Evolutionary conservation across 768 basidiomycete genomes (phyloP).

Genomic region (Sarcomyxa edulis): DNA sequence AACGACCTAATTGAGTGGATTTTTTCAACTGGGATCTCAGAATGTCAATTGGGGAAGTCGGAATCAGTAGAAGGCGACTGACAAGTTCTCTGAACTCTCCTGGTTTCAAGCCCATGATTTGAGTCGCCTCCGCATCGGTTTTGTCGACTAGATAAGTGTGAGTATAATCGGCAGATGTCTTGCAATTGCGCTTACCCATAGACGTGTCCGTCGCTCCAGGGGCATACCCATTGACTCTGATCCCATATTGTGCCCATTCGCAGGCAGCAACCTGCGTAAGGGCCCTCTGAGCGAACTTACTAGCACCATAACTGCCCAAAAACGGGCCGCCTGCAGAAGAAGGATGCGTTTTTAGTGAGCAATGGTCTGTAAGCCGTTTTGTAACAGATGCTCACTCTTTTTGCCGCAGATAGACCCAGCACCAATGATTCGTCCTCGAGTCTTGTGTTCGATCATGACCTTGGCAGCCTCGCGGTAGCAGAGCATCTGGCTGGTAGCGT

Average conservation of each 20-base stretch:
- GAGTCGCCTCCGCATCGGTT: slow-evolving; percentile 1
- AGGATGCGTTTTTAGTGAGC: too few relatives aligned
- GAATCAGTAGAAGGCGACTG: not conserved
- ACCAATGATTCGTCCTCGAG: slow-evolving; percentile 30
- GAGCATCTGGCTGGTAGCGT: slow-evolving; percentile 23
- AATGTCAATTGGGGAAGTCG: not conserved
- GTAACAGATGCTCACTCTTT: slow-evolving; percentile 4
- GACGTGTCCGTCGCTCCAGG: slow-evolving; percentile 20
- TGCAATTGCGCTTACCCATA: slow-evolving; percentile 16
- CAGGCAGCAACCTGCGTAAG: slow-evolving; percentile 14
- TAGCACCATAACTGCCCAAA: slow-evolving; percentile 7
- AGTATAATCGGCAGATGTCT: too few relatives aligned
- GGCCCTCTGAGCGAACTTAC: slow-evolving; percentile 8
- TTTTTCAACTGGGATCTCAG: slow-evolving; percentile 5
- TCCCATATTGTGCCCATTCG: slow-evolving; percentile 19
- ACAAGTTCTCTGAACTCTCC: not conserved
- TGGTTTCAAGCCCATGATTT: slow-evolving; percentile 2
- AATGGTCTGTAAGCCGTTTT: not conserved
- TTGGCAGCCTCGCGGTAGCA: slow-evolving; percentile 27
- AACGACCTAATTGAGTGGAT: slow-evolving; percentile 6
- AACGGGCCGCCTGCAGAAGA: not conserved
- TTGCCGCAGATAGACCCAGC: slow-evolving; percentile 3
- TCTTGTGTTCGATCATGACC: slow-evolving; percentile 31
- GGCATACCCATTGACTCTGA: slow-evolving; percentile 29
- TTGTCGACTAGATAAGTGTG: not conserved